Base-by-base conservation (phyloP, 2,329 filamentous ascomycete species). In the Beauveria sp. region DNA sequence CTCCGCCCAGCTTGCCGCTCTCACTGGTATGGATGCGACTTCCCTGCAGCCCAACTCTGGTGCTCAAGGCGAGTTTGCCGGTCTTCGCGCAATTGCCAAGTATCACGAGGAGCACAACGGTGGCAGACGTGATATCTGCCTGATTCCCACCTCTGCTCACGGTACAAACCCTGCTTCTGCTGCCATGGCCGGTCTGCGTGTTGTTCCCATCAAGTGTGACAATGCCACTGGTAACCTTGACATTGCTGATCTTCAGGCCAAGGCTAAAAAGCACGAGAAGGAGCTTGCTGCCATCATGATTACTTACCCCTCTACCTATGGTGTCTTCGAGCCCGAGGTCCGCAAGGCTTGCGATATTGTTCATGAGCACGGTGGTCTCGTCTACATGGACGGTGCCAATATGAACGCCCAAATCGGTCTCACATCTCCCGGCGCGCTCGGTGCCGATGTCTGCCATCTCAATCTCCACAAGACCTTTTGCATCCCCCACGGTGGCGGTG, bases 401-500 rank as follows among this genome's bases (percentile, higher is more conserved):
- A 95, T 97, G 91, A 98, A 97, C 72, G 93, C 93, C 20, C 93
- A 98, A 76, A 97, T 98, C 66, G 93, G 93, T 14, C 83, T 98
- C 12, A 96, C 91, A 79, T 96, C 91, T 0, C 93, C 93, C 1
- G 93, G 93, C 45, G 92, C 96, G 74, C 96, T 98, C 67, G 93
- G 93, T 22, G 93, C 93, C 34, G 93, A 98, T 73, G 93, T 97
- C 45, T 98, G 93, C 83, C 93, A 97, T 79, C 81, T 98, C 64
- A 98, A 98, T 76, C 83, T 98, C 48, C 93, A 98, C 85, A 98
- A 98, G 84, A 98, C 93, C 3, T 98, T 98, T 81, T 98, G 93
- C 74, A 98, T 98, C 70, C 93, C 93, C 52, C 93, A 98, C 75
- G 93, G 93, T 61, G 93, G 93, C 65, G 93, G 93, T 66, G 93